A percentile compares a stretch with the other conserved stretches of the same genome.
These are phyloP conservation scores for Arthromyces matolae DNA, from an alignment of 768 basidiomycete genomes.

Conservation along the genomic window DNA sequence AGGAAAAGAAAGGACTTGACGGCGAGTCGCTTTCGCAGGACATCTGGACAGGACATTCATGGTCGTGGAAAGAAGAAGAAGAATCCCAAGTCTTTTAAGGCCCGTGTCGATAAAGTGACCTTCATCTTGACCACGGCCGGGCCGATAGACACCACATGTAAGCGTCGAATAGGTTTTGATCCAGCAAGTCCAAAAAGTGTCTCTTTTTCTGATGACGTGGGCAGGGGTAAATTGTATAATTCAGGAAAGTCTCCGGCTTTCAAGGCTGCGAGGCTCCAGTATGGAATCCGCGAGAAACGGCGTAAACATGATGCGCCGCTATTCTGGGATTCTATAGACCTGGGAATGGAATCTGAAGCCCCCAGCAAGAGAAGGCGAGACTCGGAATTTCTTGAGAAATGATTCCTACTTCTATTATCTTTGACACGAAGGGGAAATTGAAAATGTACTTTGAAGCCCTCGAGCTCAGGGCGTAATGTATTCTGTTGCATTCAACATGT, in stretches of 20 bases:
- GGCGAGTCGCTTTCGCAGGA: neutral
- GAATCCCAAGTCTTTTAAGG: conserved; percentile 1
- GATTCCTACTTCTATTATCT: too few relatives aligned
- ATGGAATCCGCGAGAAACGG: neutral
- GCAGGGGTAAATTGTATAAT: conserved; percentile 4
- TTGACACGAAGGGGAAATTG: too few relatives aligned
- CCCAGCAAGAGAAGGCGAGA: too few relatives aligned
- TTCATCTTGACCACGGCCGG: conserved; percentile 7
- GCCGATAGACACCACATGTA: conserved; percentile 9
- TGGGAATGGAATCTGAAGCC: too few relatives aligned
- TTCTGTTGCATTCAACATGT: too few relatives aligned
- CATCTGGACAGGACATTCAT: conserved; percentile 9
- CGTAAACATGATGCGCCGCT: neutral
- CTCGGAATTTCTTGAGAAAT: too few relatives aligned
- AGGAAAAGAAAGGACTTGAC: neutral
- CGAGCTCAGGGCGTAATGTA: too few relatives aligned
- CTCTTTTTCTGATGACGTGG: conserved; percentile 9
- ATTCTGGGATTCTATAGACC: neutral
- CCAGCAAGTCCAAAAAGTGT: neutral
- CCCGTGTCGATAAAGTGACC: conserved; percentile 4
- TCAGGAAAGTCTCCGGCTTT: conserved; percentile 2
- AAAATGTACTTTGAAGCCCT: too few relatives aligned
- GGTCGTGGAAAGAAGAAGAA: conserved; percentile 12
- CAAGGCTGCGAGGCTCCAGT: neutral
- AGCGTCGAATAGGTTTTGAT: conserved; percentile 11